Evolutionary conservation across 176 grass and related monocot genomes (phyloP).

Genomic region (Avena insularis): DNA sequence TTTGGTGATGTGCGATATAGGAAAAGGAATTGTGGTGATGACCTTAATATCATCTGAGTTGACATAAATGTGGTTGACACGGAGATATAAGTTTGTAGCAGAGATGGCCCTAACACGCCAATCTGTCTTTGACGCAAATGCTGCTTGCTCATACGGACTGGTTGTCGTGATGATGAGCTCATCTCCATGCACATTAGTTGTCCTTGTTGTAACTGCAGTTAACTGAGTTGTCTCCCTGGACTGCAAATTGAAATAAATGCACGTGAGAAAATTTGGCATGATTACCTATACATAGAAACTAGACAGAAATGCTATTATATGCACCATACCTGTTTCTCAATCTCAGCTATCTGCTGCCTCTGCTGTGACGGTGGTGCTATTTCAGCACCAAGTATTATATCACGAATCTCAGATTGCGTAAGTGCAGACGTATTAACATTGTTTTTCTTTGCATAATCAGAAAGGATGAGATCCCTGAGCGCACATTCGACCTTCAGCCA

Average conservation of each 20-base stretch:
- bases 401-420: slow-evolving; percentile 98
- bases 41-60: slow-evolving; percentile 99
- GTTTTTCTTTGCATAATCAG: slow-evolving; percentile 99
- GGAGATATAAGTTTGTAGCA: slow-evolving; percentile 98
- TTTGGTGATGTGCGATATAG: background rate
- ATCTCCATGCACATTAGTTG: slow-evolving; percentile 97
- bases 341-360: slow-evolving; percentile 98
- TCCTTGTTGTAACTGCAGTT: slow-evolving; percentile 96
- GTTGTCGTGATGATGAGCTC: slow-evolving; percentile 97
- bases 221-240: slow-evolving; percentile 93
- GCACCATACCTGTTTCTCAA: slow-evolving; percentile 86
- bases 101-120: slow-evolving; percentile 98
- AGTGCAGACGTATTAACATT: slow-evolving; percentile 97
- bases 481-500: slow-evolving; percentile 99
- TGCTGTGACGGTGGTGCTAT: slow-evolving; percentile 97
- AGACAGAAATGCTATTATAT: background rate
- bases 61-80: slow-evolving; percentile 98
- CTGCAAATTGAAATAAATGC: slow-evolving; percentile 57
- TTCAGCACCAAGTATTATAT: slow-evolving; percentile 99
- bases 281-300: background rate
- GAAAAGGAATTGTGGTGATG: slow-evolving; percentile 20
- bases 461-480: slow-evolving; percentile 96
- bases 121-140: slow-evolving; percentile 95
- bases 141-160: slow-evolving; percentile 93
- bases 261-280: slow-evolving; percentile 29